A percentile compares a stretch with the other conserved stretches of the same genome.
phyloP scores from a whole-genome alignment of 2,329 filamentous ascomycete genomes.

The Neonectria magnoliae region DNA sequence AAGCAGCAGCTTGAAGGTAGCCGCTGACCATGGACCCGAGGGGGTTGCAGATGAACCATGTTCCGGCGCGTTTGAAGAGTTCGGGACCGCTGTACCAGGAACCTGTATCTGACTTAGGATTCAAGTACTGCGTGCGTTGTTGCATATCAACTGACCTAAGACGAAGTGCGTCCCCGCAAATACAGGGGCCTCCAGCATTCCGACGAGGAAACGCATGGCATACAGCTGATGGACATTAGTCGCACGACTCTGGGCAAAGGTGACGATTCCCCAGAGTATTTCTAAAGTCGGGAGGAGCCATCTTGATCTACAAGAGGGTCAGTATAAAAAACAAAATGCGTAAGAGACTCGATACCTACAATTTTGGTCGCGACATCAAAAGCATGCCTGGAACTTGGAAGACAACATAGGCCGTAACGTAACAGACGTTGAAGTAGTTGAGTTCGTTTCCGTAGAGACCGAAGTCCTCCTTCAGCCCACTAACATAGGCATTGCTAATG shows the following conservation, averaged over 20 bases:
- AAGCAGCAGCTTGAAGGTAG: constrained; percentile 51
- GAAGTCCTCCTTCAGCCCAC: constrained; percentile 49
- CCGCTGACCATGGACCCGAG: constrained; percentile 36
- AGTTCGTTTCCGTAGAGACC: constrained; percentile 47
- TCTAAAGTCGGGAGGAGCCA: constrained; percentile 36
- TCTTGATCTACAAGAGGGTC: constrained; percentile 11
- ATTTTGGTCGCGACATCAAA: constrained; percentile 31
- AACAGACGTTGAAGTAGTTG: constrained; percentile 36
- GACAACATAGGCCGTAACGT: constrained; percentile 31
- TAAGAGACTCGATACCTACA: not conserved
- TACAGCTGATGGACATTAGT: constrained; percentile 42
- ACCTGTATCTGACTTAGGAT: not conserved
- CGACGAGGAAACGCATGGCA: constrained; percentile 43
- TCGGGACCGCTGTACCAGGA: constrained; percentile 24
- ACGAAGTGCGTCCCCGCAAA: constrained; percentile 45
- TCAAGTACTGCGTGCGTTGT: not conserved
- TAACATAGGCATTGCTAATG: constrained; percentile 50
- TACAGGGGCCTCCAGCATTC: constrained; percentile 34
- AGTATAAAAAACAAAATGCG: not conserved
- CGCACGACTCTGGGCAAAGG: constrained; percentile 37
- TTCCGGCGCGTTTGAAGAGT: constrained; percentile 22
- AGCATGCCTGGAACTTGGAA: constrained; percentile 29
- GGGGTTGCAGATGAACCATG: constrained; percentile 22
- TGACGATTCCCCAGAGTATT: constrained; percentile 35
- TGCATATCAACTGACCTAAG: constrained; percentile 19